Base-by-base conservation (phyloP, 78 protist genomes). In the Protostelium mycophagum region DNA sequence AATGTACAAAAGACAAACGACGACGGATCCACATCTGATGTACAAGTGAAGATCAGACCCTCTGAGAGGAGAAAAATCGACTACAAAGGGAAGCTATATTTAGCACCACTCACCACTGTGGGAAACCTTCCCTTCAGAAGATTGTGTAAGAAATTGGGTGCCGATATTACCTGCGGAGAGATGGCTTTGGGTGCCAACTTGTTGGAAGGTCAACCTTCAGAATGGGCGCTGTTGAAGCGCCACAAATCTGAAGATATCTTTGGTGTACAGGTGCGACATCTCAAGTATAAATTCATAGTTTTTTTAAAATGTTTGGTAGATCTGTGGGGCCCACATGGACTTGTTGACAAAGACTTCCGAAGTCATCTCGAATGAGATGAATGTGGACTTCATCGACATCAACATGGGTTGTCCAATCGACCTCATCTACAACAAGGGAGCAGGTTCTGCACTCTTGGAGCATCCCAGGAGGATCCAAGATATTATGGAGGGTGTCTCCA, bases 101-200 rank as follows among this genome's bases (percentile, higher is more conserved):
- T 99, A 0, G 99, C 99, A 38, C 99, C 99, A 29, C 94, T 99
- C 37, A 99, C 99, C 1, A 99, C 99, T 10, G 99, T 98, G 36
- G 99, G 99, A 51, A 99, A 99, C 90, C 94, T 99, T 37, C 99
- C 99, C 28, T 99, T 97, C 95, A 97, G 99, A 10, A 85, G 96
- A 23, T n/a, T 98, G 36, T 96, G 98, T 91, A 93, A 91, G 91
- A 84, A 0, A 23, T 88, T 90, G 63, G 97, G 95, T 51, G 94
- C 38, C 1, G 96, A 98, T 88, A 91, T 98, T 90, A 98, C 99
- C 1, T 87, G 92, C 89, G 91, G 97, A 25, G 99, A 98, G 87
- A 98, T 98, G 99, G 99, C 98, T 9, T 37, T 97, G 63, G 94
- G 96, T 0, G 1, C 63, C 35, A 89, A 96, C 35, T 0, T 97